These are phyloP conservation scores for Pogostemon cablin DNA, from an alignment of 257 asterid species.

Conservation along the genomic window DNA sequence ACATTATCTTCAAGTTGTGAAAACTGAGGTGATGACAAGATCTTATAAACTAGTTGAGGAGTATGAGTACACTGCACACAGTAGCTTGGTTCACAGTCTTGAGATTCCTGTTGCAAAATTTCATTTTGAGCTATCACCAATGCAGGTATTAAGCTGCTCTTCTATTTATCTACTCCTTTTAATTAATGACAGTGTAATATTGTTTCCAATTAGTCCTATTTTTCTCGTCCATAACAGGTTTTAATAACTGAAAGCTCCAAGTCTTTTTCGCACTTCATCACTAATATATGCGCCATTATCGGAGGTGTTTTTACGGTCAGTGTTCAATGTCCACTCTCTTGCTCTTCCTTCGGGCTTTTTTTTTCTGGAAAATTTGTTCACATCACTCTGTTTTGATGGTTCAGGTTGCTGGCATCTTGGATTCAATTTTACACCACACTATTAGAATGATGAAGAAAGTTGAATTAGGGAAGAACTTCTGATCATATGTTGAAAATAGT, in stretches of 20 bases:
- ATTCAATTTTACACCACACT: constrained; percentile 72
- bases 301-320: constrained; percentile 96
- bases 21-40: constrained; percentile 88
- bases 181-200: not conserved
- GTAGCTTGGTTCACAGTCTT: constrained; percentile 81
- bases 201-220: constrained; percentile 20
- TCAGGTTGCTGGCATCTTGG: constrained; percentile 97
- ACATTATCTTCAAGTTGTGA: constrained; percentile 94
- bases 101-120: constrained; percentile 84
- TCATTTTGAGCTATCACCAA: constrained; percentile 85
- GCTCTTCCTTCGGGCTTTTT: not conserved
- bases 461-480: constrained; percentile 83
- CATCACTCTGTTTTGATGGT: constrained; percentile 20
- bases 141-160: constrained; percentile 67
- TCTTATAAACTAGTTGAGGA: constrained; percentile 84
- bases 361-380: not conserved
- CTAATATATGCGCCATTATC: constrained; percentile 83
- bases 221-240: constrained; percentile 45
- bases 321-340: constrained; percentile 17
- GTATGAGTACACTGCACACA: constrained; percentile 92
- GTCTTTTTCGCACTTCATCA: constrained; percentile 81
- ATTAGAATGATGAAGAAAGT: constrained; percentile 72
- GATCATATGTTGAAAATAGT: constrained; percentile 38
- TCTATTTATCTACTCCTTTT: not conserved
- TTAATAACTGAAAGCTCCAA: constrained; percentile 71